Conservation (phyloP, 2,329 filamentous ascomycete species). For the Claviceps citrina region DNA sequence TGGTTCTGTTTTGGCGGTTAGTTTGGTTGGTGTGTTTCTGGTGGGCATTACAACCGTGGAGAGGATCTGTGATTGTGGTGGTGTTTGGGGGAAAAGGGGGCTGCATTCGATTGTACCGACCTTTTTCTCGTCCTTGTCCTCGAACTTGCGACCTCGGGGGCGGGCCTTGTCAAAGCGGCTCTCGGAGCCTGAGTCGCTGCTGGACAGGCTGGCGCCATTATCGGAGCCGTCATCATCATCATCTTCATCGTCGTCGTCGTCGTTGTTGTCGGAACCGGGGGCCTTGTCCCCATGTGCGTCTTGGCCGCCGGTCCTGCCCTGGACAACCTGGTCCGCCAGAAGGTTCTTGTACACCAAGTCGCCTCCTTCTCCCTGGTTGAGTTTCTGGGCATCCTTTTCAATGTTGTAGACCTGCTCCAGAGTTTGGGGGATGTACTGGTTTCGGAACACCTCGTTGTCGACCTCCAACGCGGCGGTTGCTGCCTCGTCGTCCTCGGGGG, state of each 20-base stretch:
- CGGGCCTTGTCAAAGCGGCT: slow-evolving; percentile 46
- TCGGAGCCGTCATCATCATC: slow-evolving; percentile 29
- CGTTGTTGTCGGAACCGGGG: too few relatives aligned
- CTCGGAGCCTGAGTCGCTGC: slow-evolving; percentile 31
- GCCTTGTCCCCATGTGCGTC: too few relatives aligned
- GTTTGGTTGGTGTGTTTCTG: not conserved
- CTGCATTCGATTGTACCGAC: too few relatives aligned
- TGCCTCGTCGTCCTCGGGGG: slow-evolving; percentile 31
- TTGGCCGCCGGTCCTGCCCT: slow-evolving; percentile 18
- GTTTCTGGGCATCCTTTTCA: slow-evolving; percentile 71
- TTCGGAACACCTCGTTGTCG: slow-evolving; percentile 82
- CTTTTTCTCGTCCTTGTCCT: slow-evolving; percentile 83
- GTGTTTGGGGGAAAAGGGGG: too few relatives aligned
- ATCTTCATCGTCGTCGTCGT: slow-evolving; percentile 26
- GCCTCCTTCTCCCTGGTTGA: slow-evolving; percentile 56
- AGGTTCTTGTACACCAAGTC: slow-evolving; percentile 77
- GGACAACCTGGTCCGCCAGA: slow-evolving; percentile 52
- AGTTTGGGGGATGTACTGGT: slow-evolving; percentile 93
- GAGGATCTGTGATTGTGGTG: too few relatives aligned
- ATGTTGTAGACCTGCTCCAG: slow-evolving; percentile 93
- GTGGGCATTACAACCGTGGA: too few relatives aligned
- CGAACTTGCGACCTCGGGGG: slow-evolving; percentile 70
- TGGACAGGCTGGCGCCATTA: slow-evolving; percentile 32
- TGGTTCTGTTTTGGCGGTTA: too few relatives aligned
- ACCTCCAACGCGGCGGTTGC: slow-evolving; percentile 47